Evolutionary conservation across 169 alveolate genomes (phyloP).

Genomic region (Plasmodium vivax): DNA sequence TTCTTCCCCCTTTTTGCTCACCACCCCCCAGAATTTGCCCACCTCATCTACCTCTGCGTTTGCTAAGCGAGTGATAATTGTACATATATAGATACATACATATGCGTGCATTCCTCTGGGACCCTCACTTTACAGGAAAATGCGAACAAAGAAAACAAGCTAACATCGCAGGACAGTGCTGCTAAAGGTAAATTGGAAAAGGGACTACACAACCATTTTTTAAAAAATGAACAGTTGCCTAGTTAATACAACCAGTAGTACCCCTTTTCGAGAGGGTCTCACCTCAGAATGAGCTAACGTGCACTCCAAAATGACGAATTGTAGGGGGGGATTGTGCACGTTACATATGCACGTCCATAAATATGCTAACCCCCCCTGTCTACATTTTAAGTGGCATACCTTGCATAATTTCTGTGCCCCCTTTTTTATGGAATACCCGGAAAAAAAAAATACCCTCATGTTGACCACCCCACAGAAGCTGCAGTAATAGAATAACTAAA

Average conservation of each 20-base stretch:
- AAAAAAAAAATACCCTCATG: neutral
- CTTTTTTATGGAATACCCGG: neutral
- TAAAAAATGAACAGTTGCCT: neutral
- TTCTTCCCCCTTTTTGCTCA: neutral
- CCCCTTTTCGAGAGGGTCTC: neutral
- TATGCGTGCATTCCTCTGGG: neutral
- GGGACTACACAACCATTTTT: neutral
- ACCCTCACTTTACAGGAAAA: constrained; percentile 25
- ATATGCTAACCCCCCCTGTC: neutral
- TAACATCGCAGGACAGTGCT: constrained; percentile 20
- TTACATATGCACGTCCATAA: neutral
- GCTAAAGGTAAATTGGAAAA: constrained; percentile 21
- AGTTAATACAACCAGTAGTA: neutral
- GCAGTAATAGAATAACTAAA: constrained; percentile 8
- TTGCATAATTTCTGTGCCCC: neutral
- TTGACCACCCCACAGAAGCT: constrained; percentile 4
- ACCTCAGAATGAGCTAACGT: neutral
- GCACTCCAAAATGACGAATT: neutral
- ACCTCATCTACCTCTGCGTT: neutral
- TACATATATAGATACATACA: neutral
- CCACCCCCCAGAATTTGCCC: neutral
- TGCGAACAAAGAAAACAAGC: constrained; percentile 12
- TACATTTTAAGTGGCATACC: neutral
- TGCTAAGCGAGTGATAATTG: neutral
- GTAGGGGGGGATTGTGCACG: neutral